phyloP scores from a whole-genome alignment of 768 basidiomycete genomes.

The Collybia sp. region DNA sequence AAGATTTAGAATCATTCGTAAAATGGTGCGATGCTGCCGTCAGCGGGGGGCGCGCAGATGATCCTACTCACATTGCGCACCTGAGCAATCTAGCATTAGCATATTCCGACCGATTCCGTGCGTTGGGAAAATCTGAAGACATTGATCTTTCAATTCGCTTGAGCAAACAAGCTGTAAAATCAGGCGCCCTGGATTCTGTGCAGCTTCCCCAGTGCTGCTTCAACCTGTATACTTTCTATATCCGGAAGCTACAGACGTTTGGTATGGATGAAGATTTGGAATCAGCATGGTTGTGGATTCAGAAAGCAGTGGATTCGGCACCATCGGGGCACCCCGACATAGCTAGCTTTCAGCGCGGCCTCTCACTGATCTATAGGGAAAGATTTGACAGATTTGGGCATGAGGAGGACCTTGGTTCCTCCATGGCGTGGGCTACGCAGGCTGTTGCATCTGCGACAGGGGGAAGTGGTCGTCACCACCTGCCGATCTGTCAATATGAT shows the following conservation, averaged over 20 bases:
- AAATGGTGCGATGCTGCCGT: slow-evolving; percentile 3
- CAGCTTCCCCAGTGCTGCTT: slow-evolving; percentile 2
- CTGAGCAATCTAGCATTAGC: neutral
- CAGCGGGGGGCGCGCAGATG: neutral
- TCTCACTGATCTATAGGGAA: neutral
- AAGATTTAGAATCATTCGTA: slow-evolving; percentile 3
- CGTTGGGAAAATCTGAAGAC: slow-evolving; percentile 4
- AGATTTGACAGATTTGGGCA: neutral
- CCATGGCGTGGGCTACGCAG: neutral
- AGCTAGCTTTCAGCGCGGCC: neutral
- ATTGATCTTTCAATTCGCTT: slow-evolving; percentile 2
- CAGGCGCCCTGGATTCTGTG: slow-evolving; percentile 1
- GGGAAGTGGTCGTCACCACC: neutral
- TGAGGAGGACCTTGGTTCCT: neutral
- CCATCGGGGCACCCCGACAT: slow-evolving; percentile 1
- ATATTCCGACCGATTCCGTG: neutral
- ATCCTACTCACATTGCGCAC: neutral
- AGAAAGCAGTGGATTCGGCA: neutral
- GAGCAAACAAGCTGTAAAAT: neutral
- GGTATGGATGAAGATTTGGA: slow-evolving; percentile 3
- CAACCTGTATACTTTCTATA: slow-evolving; percentile 4
- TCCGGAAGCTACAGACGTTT: neutral
- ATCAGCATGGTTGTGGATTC: slow-evolving; percentile 1
- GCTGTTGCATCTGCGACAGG: neutral
- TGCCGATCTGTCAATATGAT: neutral